Conservation (phyloP, 192 early-diverging fungal species). For the Lobulomyces angularis region DNA sequence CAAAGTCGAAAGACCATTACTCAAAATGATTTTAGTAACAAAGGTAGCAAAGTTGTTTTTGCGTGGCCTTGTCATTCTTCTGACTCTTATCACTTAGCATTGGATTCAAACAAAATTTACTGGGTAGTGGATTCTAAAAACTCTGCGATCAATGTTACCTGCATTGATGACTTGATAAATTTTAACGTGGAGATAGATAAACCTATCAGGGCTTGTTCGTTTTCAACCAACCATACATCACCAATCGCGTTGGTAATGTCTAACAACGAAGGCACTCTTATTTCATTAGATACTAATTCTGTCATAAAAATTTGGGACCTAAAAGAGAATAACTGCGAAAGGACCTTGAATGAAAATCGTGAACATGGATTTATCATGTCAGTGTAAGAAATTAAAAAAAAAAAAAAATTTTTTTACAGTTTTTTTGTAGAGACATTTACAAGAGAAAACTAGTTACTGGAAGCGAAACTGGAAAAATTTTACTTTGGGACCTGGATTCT, state of each 20-base stretch:
- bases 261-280: conserved; percentile 17
- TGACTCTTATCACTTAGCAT: conserved; percentile 17
- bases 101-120: conserved; percentile 7
- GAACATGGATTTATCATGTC: conserved; percentile 23
- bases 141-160: conserved; percentile 3
- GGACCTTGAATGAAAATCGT: conserved; percentile 12
- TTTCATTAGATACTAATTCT: conserved; percentile 18
- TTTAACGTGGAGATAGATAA: not conserved
- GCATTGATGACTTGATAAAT: too few relatives aligned
- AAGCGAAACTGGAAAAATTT: conserved; percentile 15
- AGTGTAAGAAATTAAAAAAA: too few relatives aligned
- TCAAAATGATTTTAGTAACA: too few relatives aligned
- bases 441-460: conserved; percentile 20
- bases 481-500: conserved; percentile 17
- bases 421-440: conserved; percentile 22
- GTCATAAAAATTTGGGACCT: conserved; percentile 20
- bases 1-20: too few relatives aligned
- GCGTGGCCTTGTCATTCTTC: conserved; percentile 19
- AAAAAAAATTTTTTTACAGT: too few relatives aligned
- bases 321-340: conserved; percentile 10
- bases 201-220: not conserved
- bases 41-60: too few relatives aligned
- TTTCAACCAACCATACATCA: conserved; percentile 9
- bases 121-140: conserved; percentile 10
- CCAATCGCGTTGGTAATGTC: conserved; percentile 17